phyloP scores from a whole-genome alignment of 352 stramenopile genomes.

The Phytophthora agathidicida region DNA sequence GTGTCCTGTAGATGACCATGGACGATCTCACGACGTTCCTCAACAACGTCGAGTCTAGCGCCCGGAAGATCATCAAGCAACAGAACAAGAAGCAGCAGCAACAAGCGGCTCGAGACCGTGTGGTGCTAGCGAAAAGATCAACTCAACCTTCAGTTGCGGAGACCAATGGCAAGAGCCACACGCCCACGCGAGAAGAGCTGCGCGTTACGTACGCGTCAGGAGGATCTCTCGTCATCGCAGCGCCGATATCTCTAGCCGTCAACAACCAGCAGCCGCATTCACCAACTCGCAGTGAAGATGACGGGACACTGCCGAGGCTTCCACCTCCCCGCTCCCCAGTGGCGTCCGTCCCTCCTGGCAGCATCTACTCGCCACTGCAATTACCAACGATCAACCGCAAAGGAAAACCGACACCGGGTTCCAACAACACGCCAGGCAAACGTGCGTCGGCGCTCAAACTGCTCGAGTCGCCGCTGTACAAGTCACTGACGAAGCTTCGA shows the following conservation, averaged over 20 bases:
- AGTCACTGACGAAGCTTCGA: slow-evolving; percentile 67
- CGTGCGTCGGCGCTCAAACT: slow-evolving; percentile 54
- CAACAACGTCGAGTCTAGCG: slow-evolving; percentile 76
- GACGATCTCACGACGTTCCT: slow-evolving; percentile 84
- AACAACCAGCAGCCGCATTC: slow-evolving; percentile 27
- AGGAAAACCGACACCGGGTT: slow-evolving; percentile 17
- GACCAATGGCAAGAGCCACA: slow-evolving; percentile 18
- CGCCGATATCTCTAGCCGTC: slow-evolving; percentile 25
- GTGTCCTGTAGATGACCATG: slow-evolving; percentile 39
- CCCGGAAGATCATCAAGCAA: slow-evolving; percentile 82
- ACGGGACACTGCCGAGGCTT: slow-evolving; percentile 19
- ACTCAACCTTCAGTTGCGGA: slow-evolving; percentile 4
- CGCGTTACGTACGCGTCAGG: slow-evolving; percentile 59
- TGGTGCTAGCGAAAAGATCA: slow-evolving; percentile 42
- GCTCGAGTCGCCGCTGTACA: slow-evolving; percentile 75
- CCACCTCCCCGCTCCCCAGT: slow-evolving; percentile 33
- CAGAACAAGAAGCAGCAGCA: slow-evolving; percentile 83
- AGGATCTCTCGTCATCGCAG: slow-evolving; percentile 57
- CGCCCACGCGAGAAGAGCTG: slow-evolving; percentile 61
- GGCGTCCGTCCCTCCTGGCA: slow-evolving; percentile 22
- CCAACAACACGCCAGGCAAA: slow-evolving; percentile 19
- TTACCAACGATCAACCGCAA: slow-evolving; percentile 47
- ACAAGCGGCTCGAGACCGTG: slow-evolving; percentile 49
- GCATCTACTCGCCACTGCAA: slow-evolving; percentile 22
- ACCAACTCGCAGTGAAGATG: slow-evolving; percentile 38